These are phyloP conservation scores for Sicyos baderoa DNA, from an alignment of 306 rosid genomes.

Conservation along the genomic window DNA sequence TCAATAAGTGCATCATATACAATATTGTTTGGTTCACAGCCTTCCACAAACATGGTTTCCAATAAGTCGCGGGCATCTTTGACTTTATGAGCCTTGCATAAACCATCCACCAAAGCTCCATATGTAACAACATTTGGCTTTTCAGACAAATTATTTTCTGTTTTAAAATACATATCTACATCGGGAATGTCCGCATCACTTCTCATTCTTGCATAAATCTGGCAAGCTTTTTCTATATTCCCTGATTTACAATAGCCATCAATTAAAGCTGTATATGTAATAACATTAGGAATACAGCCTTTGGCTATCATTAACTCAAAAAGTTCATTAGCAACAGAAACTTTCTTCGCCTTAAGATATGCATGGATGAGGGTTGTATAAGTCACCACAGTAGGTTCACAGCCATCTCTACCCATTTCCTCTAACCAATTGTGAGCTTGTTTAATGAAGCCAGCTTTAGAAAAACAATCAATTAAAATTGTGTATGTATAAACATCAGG, in stretches of 20 bases:
- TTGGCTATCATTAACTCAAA: constrained; percentile 63
- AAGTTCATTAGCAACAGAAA: constrained; percentile 50
- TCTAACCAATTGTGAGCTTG: constrained; percentile 72
- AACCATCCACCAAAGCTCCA: constrained; percentile 90
- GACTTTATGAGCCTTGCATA: constrained; percentile 71
- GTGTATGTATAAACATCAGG: constrained; percentile 82
- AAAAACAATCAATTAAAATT: constrained; percentile 67
- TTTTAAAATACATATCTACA: constrained; percentile 59
- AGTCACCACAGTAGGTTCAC: constrained; percentile 73
- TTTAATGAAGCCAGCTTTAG: constrained; percentile 68
- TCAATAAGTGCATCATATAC: constrained; percentile 78
- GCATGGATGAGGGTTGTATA: constrained; percentile 81
- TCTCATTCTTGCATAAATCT: constrained; percentile 65
- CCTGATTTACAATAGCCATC: constrained; percentile 84
- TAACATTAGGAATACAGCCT: constrained; percentile 69
- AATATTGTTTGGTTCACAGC: constrained; percentile 62
- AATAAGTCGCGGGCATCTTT: constrained; percentile 55
- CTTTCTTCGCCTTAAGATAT: constrained; percentile 64
- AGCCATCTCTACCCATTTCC: constrained; percentile 69
- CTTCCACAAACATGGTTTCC: constrained; percentile 53
- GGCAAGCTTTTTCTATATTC: constrained; percentile 62
- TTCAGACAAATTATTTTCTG: constrained; percentile 26
- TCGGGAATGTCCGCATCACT: constrained; percentile 46
- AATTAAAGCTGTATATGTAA: constrained; percentile 71
- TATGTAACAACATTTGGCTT: constrained; percentile 60